Conservation (phyloP, 2,329 filamentous ascomycete genomes). For the Fusarium cyanostomum region DNA sequence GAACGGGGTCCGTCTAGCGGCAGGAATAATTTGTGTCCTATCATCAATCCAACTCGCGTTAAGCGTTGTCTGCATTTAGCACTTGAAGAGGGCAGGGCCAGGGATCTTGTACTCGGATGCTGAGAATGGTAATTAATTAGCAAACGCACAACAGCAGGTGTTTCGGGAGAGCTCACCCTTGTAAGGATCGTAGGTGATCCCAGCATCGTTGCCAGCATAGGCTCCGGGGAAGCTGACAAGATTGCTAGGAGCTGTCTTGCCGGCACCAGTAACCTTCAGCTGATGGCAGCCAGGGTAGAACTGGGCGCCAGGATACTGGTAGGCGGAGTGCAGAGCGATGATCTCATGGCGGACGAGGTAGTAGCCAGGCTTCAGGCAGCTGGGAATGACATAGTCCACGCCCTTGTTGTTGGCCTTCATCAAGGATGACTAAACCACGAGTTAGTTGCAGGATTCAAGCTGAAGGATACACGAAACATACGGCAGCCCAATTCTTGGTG, state of each 20-base stretch:
- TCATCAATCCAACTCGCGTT: background rate
- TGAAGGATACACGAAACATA: conserved; percentile 32
- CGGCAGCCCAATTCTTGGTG: conserved; percentile 58
- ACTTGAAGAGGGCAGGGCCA: conserved; percentile 59
- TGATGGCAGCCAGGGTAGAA: conserved; percentile 69
- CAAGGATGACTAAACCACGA: conserved; percentile 47
- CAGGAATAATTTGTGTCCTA: background rate
- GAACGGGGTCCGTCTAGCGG: conserved; percentile 21
- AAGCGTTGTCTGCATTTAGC: conserved; percentile 44
- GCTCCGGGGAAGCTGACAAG: conserved; percentile 64
- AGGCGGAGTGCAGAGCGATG: conserved; percentile 62
- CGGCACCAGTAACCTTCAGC: conserved; percentile 61
- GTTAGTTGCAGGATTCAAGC: background rate
- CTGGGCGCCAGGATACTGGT: conserved; percentile 62
- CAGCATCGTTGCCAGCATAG: conserved; percentile 59
- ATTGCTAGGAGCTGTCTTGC: conserved; percentile 52
- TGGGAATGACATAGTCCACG: conserved; percentile 63
- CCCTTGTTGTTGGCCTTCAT: conserved; percentile 57
- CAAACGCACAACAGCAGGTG: background rate
- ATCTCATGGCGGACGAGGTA: conserved; percentile 69
- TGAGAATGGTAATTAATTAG: conserved; percentile 11
- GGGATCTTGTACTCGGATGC: conserved; percentile 56
- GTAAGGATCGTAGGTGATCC: conserved; percentile 63
- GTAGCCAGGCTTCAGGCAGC: conserved; percentile 61
- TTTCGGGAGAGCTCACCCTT: conserved; percentile 47